These are phyloP conservation scores for Gossypium anomalum DNA, from an alignment of 345 rosid genomes.

Conservation along the genomic window DNA sequence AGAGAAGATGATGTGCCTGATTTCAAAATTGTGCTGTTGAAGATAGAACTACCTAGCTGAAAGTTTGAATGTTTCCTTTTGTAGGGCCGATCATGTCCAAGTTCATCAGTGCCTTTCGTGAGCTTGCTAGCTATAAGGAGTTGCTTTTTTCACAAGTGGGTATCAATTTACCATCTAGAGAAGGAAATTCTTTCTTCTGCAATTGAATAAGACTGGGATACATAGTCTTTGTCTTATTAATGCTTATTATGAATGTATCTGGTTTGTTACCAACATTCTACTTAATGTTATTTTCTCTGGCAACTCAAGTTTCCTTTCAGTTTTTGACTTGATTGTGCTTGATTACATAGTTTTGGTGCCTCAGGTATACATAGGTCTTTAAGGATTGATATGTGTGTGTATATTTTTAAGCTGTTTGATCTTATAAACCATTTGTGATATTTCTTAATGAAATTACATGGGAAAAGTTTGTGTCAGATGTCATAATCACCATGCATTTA, in stretches of 20 bases:
- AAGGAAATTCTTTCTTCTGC: neutral
- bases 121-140: conserved; percentile 75
- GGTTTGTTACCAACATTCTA: neutral
- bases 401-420: neutral
- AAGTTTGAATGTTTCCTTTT: conserved; percentile 22
- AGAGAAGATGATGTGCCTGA: neutral
- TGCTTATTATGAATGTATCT: neutral
- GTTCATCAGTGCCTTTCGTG: conserved; percentile 67
- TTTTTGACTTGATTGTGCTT: conserved; percentile 1
- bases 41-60: neutral
- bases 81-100: conserved; percentile 77
- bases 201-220: neutral
- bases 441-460: neutral
- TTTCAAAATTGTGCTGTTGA: conserved; percentile 4
- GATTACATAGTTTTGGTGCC: neutral
- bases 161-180: conserved; percentile 18
- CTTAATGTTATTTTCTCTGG: neutral
- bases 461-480: neutral
- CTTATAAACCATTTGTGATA: neutral
- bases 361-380: neutral
- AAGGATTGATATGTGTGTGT: neutral
- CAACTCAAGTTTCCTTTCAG: neutral
- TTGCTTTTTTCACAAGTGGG: conserved; percentile 80
- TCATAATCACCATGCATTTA: neutral
- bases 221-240: neutral